Evolutionary conservation across 805 yeast species (phyloP), one percentile per base, ranked within the genome.

Genomic region (Torulaspora gathmanii): DNA sequence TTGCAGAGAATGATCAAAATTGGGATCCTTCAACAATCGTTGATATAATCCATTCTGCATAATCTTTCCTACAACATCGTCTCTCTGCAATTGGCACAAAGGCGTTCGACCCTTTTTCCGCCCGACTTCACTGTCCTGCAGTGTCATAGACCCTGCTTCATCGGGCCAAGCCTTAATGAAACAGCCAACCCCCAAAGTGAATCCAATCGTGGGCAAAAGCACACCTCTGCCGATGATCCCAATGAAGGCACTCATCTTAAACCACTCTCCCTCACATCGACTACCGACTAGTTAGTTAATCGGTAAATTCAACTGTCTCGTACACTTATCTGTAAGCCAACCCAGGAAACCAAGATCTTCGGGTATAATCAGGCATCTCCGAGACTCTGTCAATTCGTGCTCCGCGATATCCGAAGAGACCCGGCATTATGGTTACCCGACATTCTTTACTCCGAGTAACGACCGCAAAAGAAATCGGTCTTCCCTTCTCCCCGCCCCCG

Each of bases 141-240:
- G 39, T n/a, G 50, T 49, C 46, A 49, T 44, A 23, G 50, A 33
- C 11, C 50, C 55, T 10, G 57, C 51, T 19, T 52, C 53, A 30
- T 54, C 52, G 3, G 68, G 70, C 69, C 69, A 65, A 9, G 63
- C 58, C 40, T 55, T 57, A 25, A 64, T 47, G 36, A 63, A 64
- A 1, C 54, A 48, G 4, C 46, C 52, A 5, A 58, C 33, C 10
- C 69, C 70, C 3, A 55, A 40, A 3, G 61, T 45, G 33, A 65
- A 57, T 3, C 70, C 70, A 1, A 49, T 40, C 3, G 57, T 39
- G 7, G 70, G 70, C 4, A 62, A 33, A 8, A 62, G n/a, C 1
- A 64, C 28, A 28, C 33, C 49, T 40, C 62, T 49, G 37, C 51
- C 56, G 2, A 51, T 11, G 17, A 33, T 30, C 26, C 41, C 37